Base-by-base conservation (phyloP, 495 filamentous ascomycete genomes). In the Aspergillus carlsbadensis region DNA sequence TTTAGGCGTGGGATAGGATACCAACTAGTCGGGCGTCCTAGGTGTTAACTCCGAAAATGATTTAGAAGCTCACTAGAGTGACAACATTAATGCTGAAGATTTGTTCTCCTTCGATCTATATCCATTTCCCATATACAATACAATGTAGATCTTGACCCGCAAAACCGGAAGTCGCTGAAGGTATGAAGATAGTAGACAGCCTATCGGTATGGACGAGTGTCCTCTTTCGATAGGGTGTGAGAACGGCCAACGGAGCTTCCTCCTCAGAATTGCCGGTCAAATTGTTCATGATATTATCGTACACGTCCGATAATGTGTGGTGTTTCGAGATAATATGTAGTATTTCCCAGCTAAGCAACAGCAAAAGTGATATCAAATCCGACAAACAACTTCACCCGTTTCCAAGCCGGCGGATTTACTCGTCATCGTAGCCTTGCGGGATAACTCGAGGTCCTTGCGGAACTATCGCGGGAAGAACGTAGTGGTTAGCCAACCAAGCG, bases 351-450 rank as follows among this genome's bases (percentile, higher is more conserved):
- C 51, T 62, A 62, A 62, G 55, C 57, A 60, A 52, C 37, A 42
- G 24, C 54, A 66, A 48, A 60, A 59, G 52, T 31, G 20, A 61
- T 57, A 52, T 42, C 47, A 60, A 65, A 60, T 41, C 44, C 35
- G 56, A 55, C 47, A 58, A 51, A 57, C 52, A 57, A 58, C 35
- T 55, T 47, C 42, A 57, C 57, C 46, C 57, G 43, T 56, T 40
- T 37, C 21, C 46, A 14, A 42, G 33, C 35, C 22, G 20, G 17
- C 14, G 39, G 11, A 18, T 70, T 66, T 73, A 74, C 60, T 75
- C 65, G 66, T 96, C 92, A 67, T 91, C 92, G 70, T 86, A 96
- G 52, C 88, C 91, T 54, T 81, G 72, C 13, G 90, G 80, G 57
- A 85, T 82, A 57, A 82, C 81, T 53, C 92, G 79, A 54, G 87